These are phyloP conservation scores for Rhizodiscina lignyota DNA, from an alignment of 495 filamentous ascomycete species.

Conservation along the genomic window DNA sequence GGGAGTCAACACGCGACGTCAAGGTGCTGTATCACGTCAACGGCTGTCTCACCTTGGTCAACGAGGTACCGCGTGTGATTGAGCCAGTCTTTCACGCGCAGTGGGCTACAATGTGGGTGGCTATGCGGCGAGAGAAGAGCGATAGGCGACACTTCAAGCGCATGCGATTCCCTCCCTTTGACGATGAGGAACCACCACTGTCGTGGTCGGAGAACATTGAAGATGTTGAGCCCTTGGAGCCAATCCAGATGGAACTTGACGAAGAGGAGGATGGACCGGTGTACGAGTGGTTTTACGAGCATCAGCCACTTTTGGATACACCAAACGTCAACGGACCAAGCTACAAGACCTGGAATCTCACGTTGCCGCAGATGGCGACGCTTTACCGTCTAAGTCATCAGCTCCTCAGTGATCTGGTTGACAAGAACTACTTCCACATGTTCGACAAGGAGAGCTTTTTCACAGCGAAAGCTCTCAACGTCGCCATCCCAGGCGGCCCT, in stretches of 20 bases:
- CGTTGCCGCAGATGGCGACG: slow-evolving; percentile 89
- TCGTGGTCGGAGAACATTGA: slow-evolving; percentile 99
- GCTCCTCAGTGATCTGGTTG: slow-evolving; percentile 78
- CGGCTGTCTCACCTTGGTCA: slow-evolving; percentile 90
- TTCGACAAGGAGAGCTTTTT: slow-evolving; percentile 92
- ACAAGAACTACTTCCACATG: slow-evolving; percentile 96
- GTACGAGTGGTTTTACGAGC: slow-evolving; percentile 95
- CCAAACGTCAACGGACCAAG: slow-evolving; percentile 91
- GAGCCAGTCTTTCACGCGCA: slow-evolving; percentile 98
- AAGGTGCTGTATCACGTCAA: slow-evolving; percentile 98
- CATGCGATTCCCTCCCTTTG: slow-evolving; percentile 98
- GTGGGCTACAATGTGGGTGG: slow-evolving; percentile 99
- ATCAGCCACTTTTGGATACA: slow-evolving; percentile 79
- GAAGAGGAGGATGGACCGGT: slow-evolving; percentile 87
- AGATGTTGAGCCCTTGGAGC: slow-evolving; percentile 92
- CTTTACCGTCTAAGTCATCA: slow-evolving; percentile 85
- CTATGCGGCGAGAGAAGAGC: slow-evolving; percentile 95
- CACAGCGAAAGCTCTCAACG: slow-evolving; percentile 93
- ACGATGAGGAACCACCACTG: slow-evolving; percentile 94
- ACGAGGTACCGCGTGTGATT: slow-evolving; percentile 92
- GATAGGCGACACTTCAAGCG: slow-evolving; percentile 94
- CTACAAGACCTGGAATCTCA: slow-evolving; percentile 92
- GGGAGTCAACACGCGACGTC: slow-evolving; percentile 90
- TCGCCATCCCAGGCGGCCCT: slow-evolving; percentile 90
- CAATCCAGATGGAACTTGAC: slow-evolving; percentile 98